Percentiles rank a stretch among this genome's conserved stretches.
Evolutionary conservation across 1,284 basidiomycete genomes (phyloP).

Genomic region (Microbotryum scabiosae): DNA sequence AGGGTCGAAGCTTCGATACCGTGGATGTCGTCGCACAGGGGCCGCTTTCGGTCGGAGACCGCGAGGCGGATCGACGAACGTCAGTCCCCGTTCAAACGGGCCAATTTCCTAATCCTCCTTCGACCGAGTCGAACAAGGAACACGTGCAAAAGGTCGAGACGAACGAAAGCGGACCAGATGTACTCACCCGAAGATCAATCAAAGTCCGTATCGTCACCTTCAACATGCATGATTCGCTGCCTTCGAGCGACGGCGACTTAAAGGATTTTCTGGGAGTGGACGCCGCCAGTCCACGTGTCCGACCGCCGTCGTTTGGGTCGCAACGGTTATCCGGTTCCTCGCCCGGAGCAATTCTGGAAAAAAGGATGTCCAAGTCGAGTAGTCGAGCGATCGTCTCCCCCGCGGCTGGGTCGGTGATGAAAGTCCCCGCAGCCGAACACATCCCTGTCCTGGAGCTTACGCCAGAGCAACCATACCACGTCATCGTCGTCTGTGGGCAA

Average conservation of each 20-base stretch:
- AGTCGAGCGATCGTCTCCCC: neutral
- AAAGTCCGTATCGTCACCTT: slow-evolving; percentile 29
- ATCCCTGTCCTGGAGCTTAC: slow-evolving; percentile 22
- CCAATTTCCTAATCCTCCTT: neutral
- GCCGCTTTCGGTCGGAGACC: neutral
- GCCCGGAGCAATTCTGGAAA: no score
- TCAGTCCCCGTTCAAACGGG: neutral
- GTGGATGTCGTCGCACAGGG: no score
- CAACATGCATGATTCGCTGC: slow-evolving; percentile 34
- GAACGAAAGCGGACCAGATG: neutral
- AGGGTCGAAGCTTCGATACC: no score
- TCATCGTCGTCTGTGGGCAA: slow-evolving; percentile 32
- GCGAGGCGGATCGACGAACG: slow-evolving; percentile 1
- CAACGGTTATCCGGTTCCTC: neutral
- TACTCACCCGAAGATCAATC: slow-evolving; percentile 8
- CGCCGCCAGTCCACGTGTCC: slow-evolving; percentile 1
- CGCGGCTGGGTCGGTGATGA: neutral
- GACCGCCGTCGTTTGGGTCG: neutral
- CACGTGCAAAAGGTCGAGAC: no score
- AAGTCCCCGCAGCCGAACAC: neutral
- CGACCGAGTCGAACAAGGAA: no score
- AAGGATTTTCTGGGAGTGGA: slow-evolving; percentile 32
- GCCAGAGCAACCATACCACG: slow-evolving; percentile 29
- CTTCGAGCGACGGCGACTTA: slow-evolving; percentile 26
- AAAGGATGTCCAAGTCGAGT: neutral